Conservation (phyloP, 1,284 basidiomycete species). For the Fomitopsis pinicola region DNA sequence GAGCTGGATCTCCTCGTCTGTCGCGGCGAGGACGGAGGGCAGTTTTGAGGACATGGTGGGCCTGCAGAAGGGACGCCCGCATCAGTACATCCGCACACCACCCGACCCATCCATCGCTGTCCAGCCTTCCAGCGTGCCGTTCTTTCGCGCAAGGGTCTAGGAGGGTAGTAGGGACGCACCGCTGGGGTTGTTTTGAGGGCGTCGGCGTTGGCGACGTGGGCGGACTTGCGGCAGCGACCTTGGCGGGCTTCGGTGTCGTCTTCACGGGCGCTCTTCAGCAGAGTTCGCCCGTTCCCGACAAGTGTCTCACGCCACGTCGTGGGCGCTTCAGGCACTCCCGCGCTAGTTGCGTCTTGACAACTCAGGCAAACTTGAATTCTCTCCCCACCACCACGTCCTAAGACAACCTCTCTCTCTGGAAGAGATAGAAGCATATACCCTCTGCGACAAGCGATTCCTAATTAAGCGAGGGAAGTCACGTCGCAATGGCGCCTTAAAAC, state of each 20-base stretch:
- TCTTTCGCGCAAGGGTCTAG: slow-evolving; percentile 19
- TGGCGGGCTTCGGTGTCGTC: slow-evolving; percentile 19
- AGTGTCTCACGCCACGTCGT: slow-evolving; percentile 10
- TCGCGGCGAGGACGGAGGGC: slow-evolving; percentile 88
- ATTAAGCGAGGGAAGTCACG: no score
- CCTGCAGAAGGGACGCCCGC: slow-evolving; percentile 21
- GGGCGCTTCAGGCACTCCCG: neutral
- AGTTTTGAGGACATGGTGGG: slow-evolving; percentile 78
- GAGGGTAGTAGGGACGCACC: slow-evolving; percentile 25
- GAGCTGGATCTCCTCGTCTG: slow-evolving; percentile 96
- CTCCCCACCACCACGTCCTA: no score
- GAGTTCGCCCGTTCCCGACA: slow-evolving; percentile 13
- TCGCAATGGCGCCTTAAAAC: no score
- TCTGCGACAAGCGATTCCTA: no score
- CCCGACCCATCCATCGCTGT: slow-evolving; percentile 26
- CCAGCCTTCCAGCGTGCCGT: slow-evolving; percentile 20
- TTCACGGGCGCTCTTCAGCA: slow-evolving; percentile 15
- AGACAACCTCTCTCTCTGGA: no score
- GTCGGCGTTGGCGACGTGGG: slow-evolving; percentile 31
- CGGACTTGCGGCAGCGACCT: slow-evolving; percentile 27
- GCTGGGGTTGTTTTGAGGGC: slow-evolving; percentile 29
- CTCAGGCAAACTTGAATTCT: no score
- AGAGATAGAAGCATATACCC: no score
- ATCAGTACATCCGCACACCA: slow-evolving; percentile 30
- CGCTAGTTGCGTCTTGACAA: no score